Evolutionary conservation across 345 rosid species (phyloP).

Genomic region (Dipteronia dyeriana): DNA sequence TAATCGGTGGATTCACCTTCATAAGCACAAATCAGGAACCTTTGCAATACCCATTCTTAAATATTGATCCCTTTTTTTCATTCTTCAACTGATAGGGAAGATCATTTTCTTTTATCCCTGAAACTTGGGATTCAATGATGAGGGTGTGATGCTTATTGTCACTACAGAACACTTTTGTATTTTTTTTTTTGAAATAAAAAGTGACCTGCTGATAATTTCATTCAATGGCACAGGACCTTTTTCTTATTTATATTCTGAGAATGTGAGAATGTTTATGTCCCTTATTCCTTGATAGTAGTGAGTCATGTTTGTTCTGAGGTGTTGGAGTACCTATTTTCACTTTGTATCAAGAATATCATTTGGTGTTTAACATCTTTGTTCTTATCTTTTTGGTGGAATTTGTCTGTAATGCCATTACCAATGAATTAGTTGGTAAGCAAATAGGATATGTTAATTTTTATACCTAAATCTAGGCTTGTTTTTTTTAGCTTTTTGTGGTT

Average conservation of each 20-base stretch:
- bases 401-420: neutral
- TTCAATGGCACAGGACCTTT: neutral
- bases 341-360: neutral
- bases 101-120: neutral
- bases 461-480: conserved; percentile 5
- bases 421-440: neutral
- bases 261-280: neutral
- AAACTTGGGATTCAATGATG: neutral
- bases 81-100: conserved; percentile 5
- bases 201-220: neutral
- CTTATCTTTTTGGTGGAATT: neutral
- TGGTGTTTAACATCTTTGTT: neutral
- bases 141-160: conserved; percentile 4
- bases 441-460: conserved; percentile 1
- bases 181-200: neutral
- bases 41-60: neutral
- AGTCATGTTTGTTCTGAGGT: neutral
- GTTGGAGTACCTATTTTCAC: neutral
- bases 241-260: neutral
- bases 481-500: neutral
- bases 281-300: neutral
- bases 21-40: neutral
- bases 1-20: neutral
- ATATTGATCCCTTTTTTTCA: neutral
- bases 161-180: neutral